These are phyloP conservation scores for Paramecium sonneborni DNA, from an alignment of 73 alveolate species.

Conservation along the genomic window DNA sequence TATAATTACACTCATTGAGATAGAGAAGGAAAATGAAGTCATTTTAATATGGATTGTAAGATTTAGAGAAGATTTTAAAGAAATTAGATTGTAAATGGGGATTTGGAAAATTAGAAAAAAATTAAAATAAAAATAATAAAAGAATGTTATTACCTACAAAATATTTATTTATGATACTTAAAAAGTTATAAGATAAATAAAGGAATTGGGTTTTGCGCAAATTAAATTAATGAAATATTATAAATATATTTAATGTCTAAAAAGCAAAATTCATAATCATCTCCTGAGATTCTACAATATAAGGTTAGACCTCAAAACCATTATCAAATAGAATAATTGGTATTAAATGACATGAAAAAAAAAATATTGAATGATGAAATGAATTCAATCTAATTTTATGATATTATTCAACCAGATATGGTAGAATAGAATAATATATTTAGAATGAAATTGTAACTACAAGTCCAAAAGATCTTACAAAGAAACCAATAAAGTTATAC, in stretches of 20 bases:
- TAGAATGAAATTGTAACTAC: neutral
- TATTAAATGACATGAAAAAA: slow-evolving; percentile 10
- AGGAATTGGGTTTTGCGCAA: neutral
- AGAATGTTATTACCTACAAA: neutral
- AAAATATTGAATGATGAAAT: slow-evolving; percentile 37
- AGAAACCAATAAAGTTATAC: slow-evolving; percentile 6
- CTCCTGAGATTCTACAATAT: neutral
- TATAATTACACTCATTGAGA: neutral
- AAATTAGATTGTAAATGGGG: neutral
- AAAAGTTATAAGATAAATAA: neutral
- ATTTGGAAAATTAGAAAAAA: neutral
- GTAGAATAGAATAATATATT: neutral
- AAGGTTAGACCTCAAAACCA: neutral
- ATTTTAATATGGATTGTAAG: neutral
- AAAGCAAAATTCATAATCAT: neutral
- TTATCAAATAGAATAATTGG: neutral
- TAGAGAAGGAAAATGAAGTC: neutral
- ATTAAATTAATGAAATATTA: slow-evolving; percentile 10
- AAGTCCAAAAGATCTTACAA: slow-evolving; percentile 7
- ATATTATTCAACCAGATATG: slow-evolving; percentile 30
- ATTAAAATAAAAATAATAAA: neutral
- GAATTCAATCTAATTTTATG: slow-evolving; percentile 29
- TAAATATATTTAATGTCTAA: slow-evolving; percentile 9
- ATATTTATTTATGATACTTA: neutral
- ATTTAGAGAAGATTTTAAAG: neutral